A percentile compares a stretch with the other conserved stretches of the same genome.
Evolutionary conservation across 345 rosid species (phyloP).

Genomic region (Acer campestre): DNA sequence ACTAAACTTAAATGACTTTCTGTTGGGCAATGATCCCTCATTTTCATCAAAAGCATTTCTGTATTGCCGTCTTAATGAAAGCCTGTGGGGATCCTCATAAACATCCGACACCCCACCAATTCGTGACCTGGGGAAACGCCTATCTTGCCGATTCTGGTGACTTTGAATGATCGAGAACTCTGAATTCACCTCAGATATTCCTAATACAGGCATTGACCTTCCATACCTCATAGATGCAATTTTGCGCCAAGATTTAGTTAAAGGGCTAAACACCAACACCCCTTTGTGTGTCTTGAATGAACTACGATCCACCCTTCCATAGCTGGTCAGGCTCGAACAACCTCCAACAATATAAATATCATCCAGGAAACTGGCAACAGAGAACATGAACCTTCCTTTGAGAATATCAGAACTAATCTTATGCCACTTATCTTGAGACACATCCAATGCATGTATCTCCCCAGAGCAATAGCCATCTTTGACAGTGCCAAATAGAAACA

Average conservation of each 20-base stretch:
- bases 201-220: slow-evolving; percentile 81
- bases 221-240: slow-evolving; percentile 80
- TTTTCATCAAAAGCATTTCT: slow-evolving; percentile 55
- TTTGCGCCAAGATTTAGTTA: slow-evolving; percentile 83
- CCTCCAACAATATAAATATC: slow-evolving; percentile 89
- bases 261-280: slow-evolving; percentile 72
- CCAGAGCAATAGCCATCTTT: slow-evolving; percentile 84
- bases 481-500: slow-evolving; percentile 83
- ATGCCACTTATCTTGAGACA: slow-evolving; percentile 78
- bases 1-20: slow-evolving; percentile 53
- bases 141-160: slow-evolving; percentile 70
- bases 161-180: slow-evolving; percentile 50
- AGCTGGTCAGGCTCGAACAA: slow-evolving; percentile 66
- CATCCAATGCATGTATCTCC: slow-evolving; percentile 78
- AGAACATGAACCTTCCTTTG: slow-evolving; percentile 86
- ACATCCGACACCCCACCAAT: slow-evolving; percentile 78
- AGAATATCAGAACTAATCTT: slow-evolving; percentile 64
- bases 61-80: slow-evolving; percentile 76
- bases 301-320: slow-evolving; percentile 76
- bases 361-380: slow-evolving; percentile 70
- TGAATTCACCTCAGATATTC: slow-evolving; percentile 65
- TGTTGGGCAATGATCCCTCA: slow-evolving; percentile 35
- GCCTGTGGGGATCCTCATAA: slow-evolving; percentile 95
- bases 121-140: slow-evolving; percentile 68
- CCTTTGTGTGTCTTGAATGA: slow-evolving; percentile 87